These are phyloP conservation scores for Aureobasidium uvarum DNA, from an alignment of 2,329 filamentous ascomycete species.

Conservation along the genomic window DNA sequence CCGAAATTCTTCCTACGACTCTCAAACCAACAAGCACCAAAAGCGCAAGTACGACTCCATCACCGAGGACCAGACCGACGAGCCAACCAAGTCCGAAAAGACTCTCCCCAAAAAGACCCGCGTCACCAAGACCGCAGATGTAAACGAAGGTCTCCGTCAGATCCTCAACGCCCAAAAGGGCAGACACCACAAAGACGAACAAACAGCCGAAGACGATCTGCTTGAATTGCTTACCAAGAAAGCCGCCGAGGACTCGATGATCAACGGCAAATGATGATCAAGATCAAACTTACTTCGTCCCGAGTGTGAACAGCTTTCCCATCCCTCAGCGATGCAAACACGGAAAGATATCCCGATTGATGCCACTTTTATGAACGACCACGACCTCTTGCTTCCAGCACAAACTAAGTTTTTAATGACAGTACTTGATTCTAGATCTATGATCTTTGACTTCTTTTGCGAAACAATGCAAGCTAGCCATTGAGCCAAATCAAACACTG, in stretches of 20 bases:
- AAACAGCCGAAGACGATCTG: neutral
- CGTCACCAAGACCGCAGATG: neutral
- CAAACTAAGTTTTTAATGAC: neutral
- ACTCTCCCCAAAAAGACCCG: neutral
- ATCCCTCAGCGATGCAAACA: neutral
- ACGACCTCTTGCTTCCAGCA: neutral
- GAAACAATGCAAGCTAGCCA: too few species aligned
- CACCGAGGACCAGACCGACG: neutral
- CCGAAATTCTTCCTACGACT: neutral
- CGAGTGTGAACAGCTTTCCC: neutral
- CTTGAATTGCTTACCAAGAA: slow-evolving; percentile 4
- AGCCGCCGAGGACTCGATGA: neutral
- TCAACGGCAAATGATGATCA: neutral
- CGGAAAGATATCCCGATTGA: too few species aligned
- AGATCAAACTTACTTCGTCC: neutral
- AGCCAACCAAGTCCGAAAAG: neutral
- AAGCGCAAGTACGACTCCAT: slow-evolving; percentile 10
- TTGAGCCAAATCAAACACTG: too few species aligned
- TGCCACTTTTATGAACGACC: neutral
- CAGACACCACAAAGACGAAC: neutral
- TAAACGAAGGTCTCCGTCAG: neutral
- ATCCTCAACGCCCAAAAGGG: neutral
- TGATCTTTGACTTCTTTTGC: neutral
- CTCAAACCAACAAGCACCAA: neutral
- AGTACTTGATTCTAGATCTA: neutral